Base-by-base conservation (phyloP, 2,329 filamentous ascomycete genomes). In the Drechmeria coniospora region DNA sequence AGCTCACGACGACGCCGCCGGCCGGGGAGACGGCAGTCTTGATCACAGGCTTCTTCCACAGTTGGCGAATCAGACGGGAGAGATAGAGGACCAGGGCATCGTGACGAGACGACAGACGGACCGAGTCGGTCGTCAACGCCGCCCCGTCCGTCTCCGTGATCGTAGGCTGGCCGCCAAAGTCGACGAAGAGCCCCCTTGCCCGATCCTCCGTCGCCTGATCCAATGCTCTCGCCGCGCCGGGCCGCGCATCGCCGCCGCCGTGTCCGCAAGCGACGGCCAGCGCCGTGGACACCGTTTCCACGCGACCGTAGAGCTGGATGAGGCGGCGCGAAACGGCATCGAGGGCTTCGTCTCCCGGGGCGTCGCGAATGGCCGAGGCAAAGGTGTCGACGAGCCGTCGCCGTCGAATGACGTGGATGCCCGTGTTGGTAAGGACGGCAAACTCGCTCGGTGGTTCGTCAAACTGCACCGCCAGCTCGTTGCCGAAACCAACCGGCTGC, bases 391-490 rank as follows among this genome's bases (percentile, higher is more conserved):
- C 84, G 5, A 95, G 65, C 30, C 90, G 68, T 43, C 83, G 69
- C 27, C 90, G 67, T 30, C 83, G 76, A 29, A 95, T 71, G 6
- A 92, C 68, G 43, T 94, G 83, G 29, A 98, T 72, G 3, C 90
- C 90, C 10, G 73, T 83, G 42, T 90, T 92, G 18, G 90, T 95
- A 29, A 98, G 64, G 25, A 98, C 73, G 1, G 87, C 90, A 37
- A 95, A 74, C 46, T 98, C 87, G 27, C 78, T 74, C 0, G 79
- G 68, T 0, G 74, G 63, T 33, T 80, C 67, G 44, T 98, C 90
- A 42, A 90, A 98, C 42, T 98, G 92, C n/a, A 92, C 79, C 2
- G 90, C 83, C 31, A 95, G 62, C 54, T 98, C 90, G 41, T 98
- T 98, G 8, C 87, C 86, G 43, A 93, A 95, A 0, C 86, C 87